Percentiles rank a stretch among this genome's conserved stretches.
Conservation (phyloP, 2,329 filamentous ascomycete genomes). For the Chlorencoelia australis region DNA sequence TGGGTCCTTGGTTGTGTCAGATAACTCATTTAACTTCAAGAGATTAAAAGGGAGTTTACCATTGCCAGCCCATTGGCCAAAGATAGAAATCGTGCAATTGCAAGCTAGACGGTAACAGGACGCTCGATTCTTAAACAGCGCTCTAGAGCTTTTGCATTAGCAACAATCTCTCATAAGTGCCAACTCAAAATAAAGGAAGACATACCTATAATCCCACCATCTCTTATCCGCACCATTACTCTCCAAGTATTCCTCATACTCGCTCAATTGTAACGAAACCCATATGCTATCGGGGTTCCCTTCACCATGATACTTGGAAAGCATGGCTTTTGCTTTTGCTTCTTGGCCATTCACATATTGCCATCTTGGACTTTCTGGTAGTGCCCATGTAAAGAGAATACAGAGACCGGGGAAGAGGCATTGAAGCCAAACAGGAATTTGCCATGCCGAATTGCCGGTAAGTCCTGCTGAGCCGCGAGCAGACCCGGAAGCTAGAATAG, state of each 20-base stretch:
- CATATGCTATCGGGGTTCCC: conserved; percentile 39
- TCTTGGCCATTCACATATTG: conserved; percentile 30
- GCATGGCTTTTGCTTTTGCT: conserved; percentile 28
- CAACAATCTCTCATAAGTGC: neutral
- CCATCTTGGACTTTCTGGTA: conserved; percentile 39
- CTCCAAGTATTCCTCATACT: conserved; percentile 40
- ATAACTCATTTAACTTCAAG: neutral
- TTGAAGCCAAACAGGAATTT: conserved; percentile 42
- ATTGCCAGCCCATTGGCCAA: conserved; percentile 40
- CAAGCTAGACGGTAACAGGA: conserved; percentile 39
- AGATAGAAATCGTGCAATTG: conserved; percentile 40
- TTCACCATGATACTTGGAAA: conserved; percentile 42
- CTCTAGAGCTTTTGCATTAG: conserved; percentile 42
- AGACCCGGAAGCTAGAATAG: conserved; percentile 42
- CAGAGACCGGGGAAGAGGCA: conserved; percentile 40
- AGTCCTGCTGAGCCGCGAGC: conserved; percentile 39
- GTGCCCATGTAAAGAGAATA: conserved; percentile 32
- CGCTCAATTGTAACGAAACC: conserved; percentile 39
- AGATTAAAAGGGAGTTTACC: conserved; percentile 5
- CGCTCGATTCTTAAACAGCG: conserved; percentile 38
- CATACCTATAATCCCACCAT: conserved; percentile 41
- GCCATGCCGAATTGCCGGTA: conserved; percentile 31
- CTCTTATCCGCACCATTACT: conserved; percentile 41
- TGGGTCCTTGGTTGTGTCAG: conserved; percentile 13
- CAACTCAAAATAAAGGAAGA: neutral